These are phyloP conservation scores for Adenanthera pavonina DNA, from an alignment of 306 rosid genomes.

Conservation along the genomic window DNA sequence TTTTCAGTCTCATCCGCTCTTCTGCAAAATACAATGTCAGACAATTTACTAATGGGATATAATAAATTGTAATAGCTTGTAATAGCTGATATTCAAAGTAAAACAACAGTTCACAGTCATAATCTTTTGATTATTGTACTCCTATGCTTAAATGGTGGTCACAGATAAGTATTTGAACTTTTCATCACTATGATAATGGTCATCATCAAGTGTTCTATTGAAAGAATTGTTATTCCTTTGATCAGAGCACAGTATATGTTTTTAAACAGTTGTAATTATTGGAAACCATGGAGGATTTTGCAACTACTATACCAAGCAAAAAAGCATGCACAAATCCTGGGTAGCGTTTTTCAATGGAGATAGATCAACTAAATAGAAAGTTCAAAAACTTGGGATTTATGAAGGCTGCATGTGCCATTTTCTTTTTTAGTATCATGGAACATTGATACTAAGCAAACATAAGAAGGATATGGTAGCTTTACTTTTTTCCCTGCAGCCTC, in stretches of 20 bases:
- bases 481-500: constrained; percentile 62
- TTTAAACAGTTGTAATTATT: neutral
- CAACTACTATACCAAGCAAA: neutral
- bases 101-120: neutral
- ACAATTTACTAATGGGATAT: constrained; percentile 20
- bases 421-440: no score
- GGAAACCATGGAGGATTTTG: neutral
- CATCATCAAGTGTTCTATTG: neutral
- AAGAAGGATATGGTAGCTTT: no score
- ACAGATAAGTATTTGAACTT: neutral
- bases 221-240: neutral
- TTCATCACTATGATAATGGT: neutral
- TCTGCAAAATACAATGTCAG: constrained; percentile 47
- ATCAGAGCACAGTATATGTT: neutral
- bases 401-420: no score
- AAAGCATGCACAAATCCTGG: neutral
- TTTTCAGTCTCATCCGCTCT: constrained; percentile 67
- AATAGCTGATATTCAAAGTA: neutral
- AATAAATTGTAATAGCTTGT: neutral
- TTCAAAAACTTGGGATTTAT: neutral
- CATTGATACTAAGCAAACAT: no score
- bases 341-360: neutral
- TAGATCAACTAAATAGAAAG: neutral
- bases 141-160: neutral
- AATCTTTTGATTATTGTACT: neutral